phyloP scores from a whole-genome alignment of 129 eudicot genomes.

The Arctium minus region DNA sequence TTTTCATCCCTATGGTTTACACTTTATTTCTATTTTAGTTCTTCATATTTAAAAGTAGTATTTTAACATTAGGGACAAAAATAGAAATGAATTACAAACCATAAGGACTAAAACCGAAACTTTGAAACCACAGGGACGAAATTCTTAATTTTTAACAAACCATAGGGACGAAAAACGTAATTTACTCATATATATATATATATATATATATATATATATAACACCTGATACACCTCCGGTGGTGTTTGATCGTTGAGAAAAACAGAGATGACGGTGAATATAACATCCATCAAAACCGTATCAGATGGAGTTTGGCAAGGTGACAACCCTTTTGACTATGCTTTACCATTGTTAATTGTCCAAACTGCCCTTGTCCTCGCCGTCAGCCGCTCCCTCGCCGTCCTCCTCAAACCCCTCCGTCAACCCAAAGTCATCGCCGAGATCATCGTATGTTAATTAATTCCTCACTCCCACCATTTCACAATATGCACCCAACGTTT shows the following conservation, averaged over 20 bases:
- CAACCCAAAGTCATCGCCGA: constrained; percentile 94
- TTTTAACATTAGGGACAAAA: too few species aligned
- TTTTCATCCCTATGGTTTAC: too few species aligned
- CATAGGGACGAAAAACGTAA: too few species aligned
- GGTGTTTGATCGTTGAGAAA: background rate
- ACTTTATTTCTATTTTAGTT: too few species aligned
- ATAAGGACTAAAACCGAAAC: too few species aligned
- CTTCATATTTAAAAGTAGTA: too few species aligned
- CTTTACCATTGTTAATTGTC: constrained; percentile 63
- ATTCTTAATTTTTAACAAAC: too few species aligned
- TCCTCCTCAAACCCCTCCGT: constrained; percentile 83
- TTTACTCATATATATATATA: background rate
- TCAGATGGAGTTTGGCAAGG: constrained; percentile 83
- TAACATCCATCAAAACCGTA: constrained; percentile 46
- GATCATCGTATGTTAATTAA: constrained; percentile 48
- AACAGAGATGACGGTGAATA: constrained; percentile 40
- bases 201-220: background rate
- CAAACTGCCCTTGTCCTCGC: constrained; percentile 61
- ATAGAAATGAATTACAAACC: too few species aligned
- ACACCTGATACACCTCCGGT: background rate
- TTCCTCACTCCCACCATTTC: background rate
- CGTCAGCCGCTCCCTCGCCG: constrained; percentile 61
- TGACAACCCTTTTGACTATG: constrained; percentile 63
- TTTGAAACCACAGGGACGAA: too few species aligned
- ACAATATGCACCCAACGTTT: too few species aligned